Conservation (phyloP, 106 monocot species). For the Dactylorhiza incarnata region DNA sequence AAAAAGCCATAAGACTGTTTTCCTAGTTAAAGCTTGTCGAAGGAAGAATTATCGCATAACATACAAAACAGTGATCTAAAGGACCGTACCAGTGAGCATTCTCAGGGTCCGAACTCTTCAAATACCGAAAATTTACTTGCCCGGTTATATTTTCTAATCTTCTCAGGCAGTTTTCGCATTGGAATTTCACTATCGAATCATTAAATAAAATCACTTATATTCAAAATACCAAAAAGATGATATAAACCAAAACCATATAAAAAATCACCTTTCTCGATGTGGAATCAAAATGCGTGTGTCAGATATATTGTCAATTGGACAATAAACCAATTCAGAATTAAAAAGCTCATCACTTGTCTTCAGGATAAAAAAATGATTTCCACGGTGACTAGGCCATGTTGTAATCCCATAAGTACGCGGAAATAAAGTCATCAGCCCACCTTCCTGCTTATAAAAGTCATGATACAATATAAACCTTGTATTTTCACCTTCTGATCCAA, state of each 20-base stretch:
- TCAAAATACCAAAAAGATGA: no score
- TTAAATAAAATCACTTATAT: no score
- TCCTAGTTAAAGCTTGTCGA: no score
- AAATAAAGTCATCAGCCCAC: conserved; percentile 53
- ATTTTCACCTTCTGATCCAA: conserved; percentile 83
- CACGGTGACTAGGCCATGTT: conserved; percentile 74
- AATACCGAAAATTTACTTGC: no score
- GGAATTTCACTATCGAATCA: no score
- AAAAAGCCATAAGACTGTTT: no score
- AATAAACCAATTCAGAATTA: conserved; percentile 88
- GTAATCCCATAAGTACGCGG: conserved; percentile 68
- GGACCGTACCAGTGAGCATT: no score
- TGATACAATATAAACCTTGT: conserved; percentile 69
- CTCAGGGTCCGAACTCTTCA: no score
- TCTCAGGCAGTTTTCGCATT: no score
- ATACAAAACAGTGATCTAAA: neutral
- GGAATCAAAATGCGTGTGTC: conserved; percentile 59
- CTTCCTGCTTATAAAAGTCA: conserved; percentile 45
- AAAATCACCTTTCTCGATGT: conserved; percentile 79
- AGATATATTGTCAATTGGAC: conserved; percentile 53
- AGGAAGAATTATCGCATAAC: neutral
- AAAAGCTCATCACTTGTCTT: conserved; percentile 76
- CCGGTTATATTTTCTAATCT: no score
- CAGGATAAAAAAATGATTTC: conserved; percentile 82
- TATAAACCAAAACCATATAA: neutral